Conservation (phyloP, 192 early-diverging fungal genomes). For the Backusella tarrabulga region DNA sequence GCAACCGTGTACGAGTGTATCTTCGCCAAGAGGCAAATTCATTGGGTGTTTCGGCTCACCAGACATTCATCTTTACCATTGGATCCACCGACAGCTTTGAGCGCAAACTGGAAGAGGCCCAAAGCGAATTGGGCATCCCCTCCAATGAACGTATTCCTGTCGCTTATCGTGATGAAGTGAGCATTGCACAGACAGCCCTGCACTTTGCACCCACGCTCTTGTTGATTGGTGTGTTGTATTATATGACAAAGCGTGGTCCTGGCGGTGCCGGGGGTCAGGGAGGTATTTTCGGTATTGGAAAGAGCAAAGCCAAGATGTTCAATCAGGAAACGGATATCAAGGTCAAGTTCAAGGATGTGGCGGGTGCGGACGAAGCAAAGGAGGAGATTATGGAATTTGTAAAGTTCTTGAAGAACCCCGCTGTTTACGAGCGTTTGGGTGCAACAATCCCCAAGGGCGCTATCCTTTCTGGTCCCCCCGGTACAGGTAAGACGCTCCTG, state of each 20-base stretch:
- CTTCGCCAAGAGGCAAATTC: conserved; percentile 63
- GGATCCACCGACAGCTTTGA: conserved; percentile 96
- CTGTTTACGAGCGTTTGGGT: conserved; percentile 86
- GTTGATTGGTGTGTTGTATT: conserved; percentile 85
- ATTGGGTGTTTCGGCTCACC: conserved; percentile 27
- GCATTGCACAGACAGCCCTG: conserved; percentile 67
- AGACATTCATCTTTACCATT: conserved; percentile 82
- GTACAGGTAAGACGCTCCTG: conserved; percentile 97
- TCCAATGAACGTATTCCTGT: conserved; percentile 90
- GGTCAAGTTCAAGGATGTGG: conserved; percentile 99
- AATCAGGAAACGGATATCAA: conserved; percentile 96
- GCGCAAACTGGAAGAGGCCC: conserved; percentile 83
- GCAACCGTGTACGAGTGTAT: conserved; percentile 78
- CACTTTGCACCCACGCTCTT: conserved; percentile 94
- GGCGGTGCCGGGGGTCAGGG: conserved; percentile 59
- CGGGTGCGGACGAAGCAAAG: conserved; percentile 99
- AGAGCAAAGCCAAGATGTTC: conserved; percentile 93
- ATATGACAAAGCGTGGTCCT: conserved; percentile 78
- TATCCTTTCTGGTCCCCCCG: conserved; percentile 88
- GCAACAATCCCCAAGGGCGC: conserved; percentile 99
- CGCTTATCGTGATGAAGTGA: conserved; percentile 83
- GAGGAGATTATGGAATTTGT: conserved; percentile 99
- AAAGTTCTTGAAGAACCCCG: conserved; percentile 96
- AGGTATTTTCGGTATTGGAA: conserved; percentile 96
- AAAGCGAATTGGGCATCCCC: conserved; percentile 89